Evolutionary conservation across 805 yeast genomes (phyloP), one percentile per base, ranked within the genome.

Genomic region (Saturnispora galanensis): DNA sequence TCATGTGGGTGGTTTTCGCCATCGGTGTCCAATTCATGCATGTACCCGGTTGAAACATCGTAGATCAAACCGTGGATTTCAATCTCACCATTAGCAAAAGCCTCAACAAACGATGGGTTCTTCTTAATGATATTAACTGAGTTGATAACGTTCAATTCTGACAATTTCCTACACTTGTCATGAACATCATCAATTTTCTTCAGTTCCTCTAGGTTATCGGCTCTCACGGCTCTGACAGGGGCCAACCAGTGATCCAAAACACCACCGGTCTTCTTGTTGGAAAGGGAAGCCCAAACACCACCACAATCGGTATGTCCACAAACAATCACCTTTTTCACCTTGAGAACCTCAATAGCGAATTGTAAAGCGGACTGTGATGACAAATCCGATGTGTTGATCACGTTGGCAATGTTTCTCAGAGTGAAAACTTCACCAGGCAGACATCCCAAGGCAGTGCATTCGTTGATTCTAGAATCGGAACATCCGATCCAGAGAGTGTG

Each of bases 241-340:
- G 68, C 72, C 45, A 83, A 69, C 89, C 89, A 83, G 42, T 77
- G 78, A 55, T 81, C 86, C 52, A 89, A 66, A 10, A 75, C 76
- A 28, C 82, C 79, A 31, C 88, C 88, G 31, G 80, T 68, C 52
- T 73, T 73, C 54, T 78, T 75, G 47, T 76, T 69, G 2, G 80
- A 71, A 39, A 89, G 65, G 8, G 88, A 78, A 17, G 95, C 87
- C 77, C 84, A 78, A 41, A 86, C 77, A 29, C 96, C 97, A 41
- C 96, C 96, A 70, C 97, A 89, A 62, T 86, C 95, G 30, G 93
- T 83, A 65, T 89, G 97, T 3, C 97, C 97, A 64, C 96, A 85
- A 5, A 89, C 83, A 45, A 89, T 73, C 42, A 89, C 78, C 58
- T 84, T 86, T 52, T 71, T 73, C 34, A 90, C 94, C 56, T 84